Percentiles rank a stretch among this genome's conserved stretches.
Conservation (phyloP, 176 grass and related monocot genomes). For the Miscanthus lutarioriparius region DNA sequence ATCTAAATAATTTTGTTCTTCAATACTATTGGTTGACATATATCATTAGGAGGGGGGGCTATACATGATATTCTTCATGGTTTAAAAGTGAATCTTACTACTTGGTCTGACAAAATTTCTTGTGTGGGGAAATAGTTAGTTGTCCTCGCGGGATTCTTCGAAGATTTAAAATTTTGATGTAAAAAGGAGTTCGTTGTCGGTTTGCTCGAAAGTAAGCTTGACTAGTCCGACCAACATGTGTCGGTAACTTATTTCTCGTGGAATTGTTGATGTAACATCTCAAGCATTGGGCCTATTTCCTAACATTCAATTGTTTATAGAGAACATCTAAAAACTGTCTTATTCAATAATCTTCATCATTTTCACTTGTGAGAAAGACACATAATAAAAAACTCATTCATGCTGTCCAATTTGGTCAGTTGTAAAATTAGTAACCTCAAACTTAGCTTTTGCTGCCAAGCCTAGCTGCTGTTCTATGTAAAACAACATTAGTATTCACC, state of each 20-base stretch:
- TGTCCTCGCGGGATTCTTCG: background rate
- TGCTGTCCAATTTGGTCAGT: background rate
- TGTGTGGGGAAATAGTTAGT: background rate
- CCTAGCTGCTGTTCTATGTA: background rate
- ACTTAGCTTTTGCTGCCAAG: background rate
- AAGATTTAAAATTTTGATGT: background rate
- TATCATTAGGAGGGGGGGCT: background rate
- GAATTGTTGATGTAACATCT: background rate
- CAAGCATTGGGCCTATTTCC: background rate
- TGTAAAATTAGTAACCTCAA: background rate
- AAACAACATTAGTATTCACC: background rate
- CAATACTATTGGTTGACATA: background rate
- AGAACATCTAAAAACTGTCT: background rate
- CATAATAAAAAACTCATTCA: background rate
- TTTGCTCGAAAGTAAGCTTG: background rate
- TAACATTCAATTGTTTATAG: background rate
- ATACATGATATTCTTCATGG: background rate
- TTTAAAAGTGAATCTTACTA: background rate
- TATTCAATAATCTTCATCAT: too few species aligned
- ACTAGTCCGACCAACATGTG: background rate
- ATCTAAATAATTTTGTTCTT: background rate
- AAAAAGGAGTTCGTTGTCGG: background rate
- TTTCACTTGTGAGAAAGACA: background rate
- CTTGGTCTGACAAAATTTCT: background rate
- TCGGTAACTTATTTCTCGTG: background rate